Evolutionary conservation across 345 rosid genomes (phyloP).

Genomic region (Arabis alpina): DNA sequence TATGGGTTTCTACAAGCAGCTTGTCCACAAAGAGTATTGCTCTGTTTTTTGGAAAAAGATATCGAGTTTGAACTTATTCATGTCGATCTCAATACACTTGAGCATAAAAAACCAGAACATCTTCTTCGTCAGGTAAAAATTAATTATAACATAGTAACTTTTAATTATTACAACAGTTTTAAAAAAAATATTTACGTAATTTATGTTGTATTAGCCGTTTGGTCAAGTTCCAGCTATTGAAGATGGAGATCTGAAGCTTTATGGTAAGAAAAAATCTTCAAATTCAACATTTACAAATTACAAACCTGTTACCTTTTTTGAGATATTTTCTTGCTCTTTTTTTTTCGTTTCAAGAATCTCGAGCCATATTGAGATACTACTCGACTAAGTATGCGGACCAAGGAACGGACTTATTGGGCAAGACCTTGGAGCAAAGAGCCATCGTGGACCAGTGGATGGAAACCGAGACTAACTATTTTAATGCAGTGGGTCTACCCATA

Average conservation of each 20-base stretch:
- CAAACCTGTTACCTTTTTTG: too few relatives aligned
- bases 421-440: slow-evolving; percentile 63
- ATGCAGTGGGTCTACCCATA: slow-evolving; percentile 54
- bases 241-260: slow-evolving; percentile 79
- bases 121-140: slow-evolving; percentile 66
- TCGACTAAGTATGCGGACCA: slow-evolving; percentile 67
- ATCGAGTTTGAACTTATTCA: slow-evolving; percentile 63
- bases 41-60: slow-evolving; percentile 70
- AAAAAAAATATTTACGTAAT: neutral
- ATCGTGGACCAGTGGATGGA: slow-evolving; percentile 90
- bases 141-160: neutral
- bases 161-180: neutral
- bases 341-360: slow-evolving; percentile 58
- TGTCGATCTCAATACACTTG: slow-evolving; percentile 56
- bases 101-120: slow-evolving; percentile 66
- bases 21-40: slow-evolving; percentile 74
- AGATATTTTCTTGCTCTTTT: too few relatives aligned
- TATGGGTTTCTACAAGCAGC: slow-evolving; percentile 63
- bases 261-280: slow-evolving; percentile 47
- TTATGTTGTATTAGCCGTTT: slow-evolving; percentile 57
- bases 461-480: slow-evolving; percentile 83
- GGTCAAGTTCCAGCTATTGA: slow-evolving; percentile 87
- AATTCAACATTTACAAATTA: neutral
- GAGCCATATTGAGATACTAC: slow-evolving; percentile 81
- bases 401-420: slow-evolving; percentile 64